Percentiles rank a stretch among this genome's conserved stretches.
Conservation (phyloP, 1,284 basidiomycete species). For the Cryptococcus sp. region DNA sequence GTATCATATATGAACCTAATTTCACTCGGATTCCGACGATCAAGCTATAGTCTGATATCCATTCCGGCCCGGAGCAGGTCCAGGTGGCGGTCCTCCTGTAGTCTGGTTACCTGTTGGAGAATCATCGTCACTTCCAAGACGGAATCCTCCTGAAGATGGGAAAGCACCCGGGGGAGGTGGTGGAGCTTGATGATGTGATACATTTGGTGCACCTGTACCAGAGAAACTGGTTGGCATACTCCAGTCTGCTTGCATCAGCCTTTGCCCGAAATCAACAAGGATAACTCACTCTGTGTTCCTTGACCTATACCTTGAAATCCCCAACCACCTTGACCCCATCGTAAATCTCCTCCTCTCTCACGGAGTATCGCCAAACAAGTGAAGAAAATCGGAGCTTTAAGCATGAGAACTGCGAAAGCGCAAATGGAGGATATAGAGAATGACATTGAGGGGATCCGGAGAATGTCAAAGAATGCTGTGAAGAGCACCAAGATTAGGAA, state of each 20-base stretch:
- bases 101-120: background rate
- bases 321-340: constrained; percentile 3
- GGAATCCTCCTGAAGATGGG: constrained; percentile 26
- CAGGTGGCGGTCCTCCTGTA: constrained; percentile 12
- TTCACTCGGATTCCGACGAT: background rate
- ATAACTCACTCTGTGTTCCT: background rate
- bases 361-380: constrained; percentile 24
- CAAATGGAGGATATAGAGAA: constrained; percentile 19
- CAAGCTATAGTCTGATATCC: constrained; percentile 33
- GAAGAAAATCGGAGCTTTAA: constrained; percentile 37
- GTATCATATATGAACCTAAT: constrained; percentile 2
- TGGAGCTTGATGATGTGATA: background rate
- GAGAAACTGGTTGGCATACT: constrained; percentile 11
- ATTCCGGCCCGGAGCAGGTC: constrained; percentile 17
- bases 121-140: constrained; percentile 30
- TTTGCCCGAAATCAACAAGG: too few relatives aligned
- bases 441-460: constrained; percentile 12
- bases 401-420: constrained; percentile 17
- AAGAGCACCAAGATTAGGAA: constrained; percentile 31
- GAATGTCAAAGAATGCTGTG: constrained; percentile 30
- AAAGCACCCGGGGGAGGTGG: constrained; percentile 16
- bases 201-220: background rate
- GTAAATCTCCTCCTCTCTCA: constrained; percentile 34
- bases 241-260: constrained; percentile 10
- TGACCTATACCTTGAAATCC: background rate